Base-by-base conservation (phyloP, 495 filamentous ascomycete genomes). In the Chaetomium cochliodes region DNA sequence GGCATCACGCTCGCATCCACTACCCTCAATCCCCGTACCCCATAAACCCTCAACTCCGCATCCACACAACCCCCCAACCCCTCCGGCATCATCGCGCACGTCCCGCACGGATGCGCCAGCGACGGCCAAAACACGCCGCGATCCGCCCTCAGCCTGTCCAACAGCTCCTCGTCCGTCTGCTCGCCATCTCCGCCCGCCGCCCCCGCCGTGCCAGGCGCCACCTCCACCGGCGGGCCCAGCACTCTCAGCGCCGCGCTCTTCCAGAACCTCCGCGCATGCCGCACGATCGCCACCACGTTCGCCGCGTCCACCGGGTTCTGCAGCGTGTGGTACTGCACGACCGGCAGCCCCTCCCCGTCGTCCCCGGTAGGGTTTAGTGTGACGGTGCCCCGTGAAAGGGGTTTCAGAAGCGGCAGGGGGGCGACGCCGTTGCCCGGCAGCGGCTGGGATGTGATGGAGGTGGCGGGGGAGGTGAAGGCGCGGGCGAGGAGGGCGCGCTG, bases 21-120 rank as follows among this genome's bases (percentile, higher is more conserved):
- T 0, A 88, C 82, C 12, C 79, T 75, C 47, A 77, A 63, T n/a
- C 75, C 73, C 46, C 71, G 64, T 2, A 81, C 78, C 1, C 82
- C 86, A 57, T 86, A 79, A 0, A 88, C 84, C 68, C 81, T 80
- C 26, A 87, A 68, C 33, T 79, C 73, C 5, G 69, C 56, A 65
- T 83, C 82, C 0, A 84, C 85, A 25, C 85, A 82, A 1, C 81
- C 76, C 0, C 77, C 77, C 11, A 72, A 62, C 26, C 69, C 64
- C 51, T 74, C 69, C 0, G 76, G 68, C 74, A 78, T 76, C 76
- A 81, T 79, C 20, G 77, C 74, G 28, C 74, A 74, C 1, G 77
- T 76, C 0, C 78, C 77, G 23, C 68, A 58, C 0, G 74, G 69
- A 44, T 79, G 76, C 5, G 63, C 68, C 5, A 69, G 62, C 8